phyloP scores from a whole-genome alignment of 2,329 filamentous ascomycete genomes.

The Aschersonia sp. region DNA sequence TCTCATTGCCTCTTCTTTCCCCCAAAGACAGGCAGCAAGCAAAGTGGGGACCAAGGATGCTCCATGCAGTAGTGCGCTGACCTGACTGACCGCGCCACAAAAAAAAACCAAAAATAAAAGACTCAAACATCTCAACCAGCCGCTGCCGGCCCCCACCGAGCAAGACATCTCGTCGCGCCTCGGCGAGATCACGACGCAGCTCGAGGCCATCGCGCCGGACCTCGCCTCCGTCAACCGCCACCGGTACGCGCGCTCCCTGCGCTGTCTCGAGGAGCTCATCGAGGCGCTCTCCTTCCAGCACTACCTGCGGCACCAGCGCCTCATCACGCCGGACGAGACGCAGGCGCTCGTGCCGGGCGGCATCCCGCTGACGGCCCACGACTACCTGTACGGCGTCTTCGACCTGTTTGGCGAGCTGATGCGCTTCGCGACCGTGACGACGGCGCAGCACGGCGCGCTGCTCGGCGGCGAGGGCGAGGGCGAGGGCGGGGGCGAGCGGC shows the following conservation, averaged over 20 bases:
- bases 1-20: not conserved
- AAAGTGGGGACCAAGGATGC: too few relatives aligned
- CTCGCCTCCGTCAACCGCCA: constrained; percentile 65
- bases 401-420: constrained; percentile 94
- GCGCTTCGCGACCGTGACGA: constrained; percentile 82
- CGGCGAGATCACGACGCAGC: constrained; percentile 54
- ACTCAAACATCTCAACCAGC: constrained; percentile 45
- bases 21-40: not conserved
- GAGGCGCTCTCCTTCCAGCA: constrained; percentile 82
- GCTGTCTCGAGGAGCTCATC: constrained; percentile 85
- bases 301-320: constrained; percentile 63
- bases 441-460: constrained; percentile 53
- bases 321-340: constrained; percentile 56
- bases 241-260: constrained; percentile 68
- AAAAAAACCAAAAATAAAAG: constrained; percentile 13
- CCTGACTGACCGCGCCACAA: not conserved
- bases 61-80: not conserved
- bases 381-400: constrained; percentile 84
- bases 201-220: constrained; percentile 54
- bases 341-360: constrained; percentile 29
- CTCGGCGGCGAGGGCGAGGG: constrained; percentile 15
- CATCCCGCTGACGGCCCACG: constrained; percentile 58
- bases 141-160: constrained; percentile 52
- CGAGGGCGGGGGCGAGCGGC: constrained; percentile 13
- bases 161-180: constrained; percentile 58